phyloP scores from a whole-genome alignment of 2,329 filamentous ascomycete genomes.

The Colletotrichum melonis region DNA sequence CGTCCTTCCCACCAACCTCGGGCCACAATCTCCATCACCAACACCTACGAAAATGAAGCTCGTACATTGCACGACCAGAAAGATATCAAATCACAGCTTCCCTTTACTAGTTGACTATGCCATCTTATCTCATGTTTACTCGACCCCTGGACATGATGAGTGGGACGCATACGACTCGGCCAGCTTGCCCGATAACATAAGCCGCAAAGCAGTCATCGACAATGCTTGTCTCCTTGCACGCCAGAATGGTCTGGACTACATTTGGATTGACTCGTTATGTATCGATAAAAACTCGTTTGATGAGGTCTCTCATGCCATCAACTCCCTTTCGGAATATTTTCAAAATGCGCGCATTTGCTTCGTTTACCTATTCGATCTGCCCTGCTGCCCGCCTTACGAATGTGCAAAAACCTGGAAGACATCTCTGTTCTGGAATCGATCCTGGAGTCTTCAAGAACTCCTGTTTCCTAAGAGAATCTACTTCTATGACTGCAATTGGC shows the following conservation, averaged over 20 bases:
- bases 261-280: slow-evolving; percentile 3
- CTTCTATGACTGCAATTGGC: slow-evolving; percentile 12
- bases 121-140: slow-evolving; percentile 13
- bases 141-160: slow-evolving; percentile 3
- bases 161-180: background rate
- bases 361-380: slow-evolving; percentile 1
- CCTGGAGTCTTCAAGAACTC: slow-evolving; percentile 14
- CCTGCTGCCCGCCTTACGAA: background rate
- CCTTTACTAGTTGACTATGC: background rate
- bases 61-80: too few relatives aligned
- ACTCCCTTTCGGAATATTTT: background rate
- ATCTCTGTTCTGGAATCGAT: slow-evolving; percentile 3
- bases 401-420: background rate
- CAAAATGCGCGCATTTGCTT: background rate
- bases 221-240: background rate
- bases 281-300: background rate
- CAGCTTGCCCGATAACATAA: background rate
- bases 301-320: slow-evolving; percentile 2
- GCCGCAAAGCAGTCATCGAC: background rate
- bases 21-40: too few relatives aligned
- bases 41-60: too few relatives aligned
- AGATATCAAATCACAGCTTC: background rate
- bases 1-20: too few relatives aligned
- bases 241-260: background rate
- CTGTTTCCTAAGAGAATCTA: background rate